A percentile compares a stretch with the other conserved stretches of the same genome.
These are phyloP conservation scores for Cladosporium halotolerans DNA, from an alignment of 2,329 filamentous ascomycete genomes.

Conservation along the genomic window DNA sequence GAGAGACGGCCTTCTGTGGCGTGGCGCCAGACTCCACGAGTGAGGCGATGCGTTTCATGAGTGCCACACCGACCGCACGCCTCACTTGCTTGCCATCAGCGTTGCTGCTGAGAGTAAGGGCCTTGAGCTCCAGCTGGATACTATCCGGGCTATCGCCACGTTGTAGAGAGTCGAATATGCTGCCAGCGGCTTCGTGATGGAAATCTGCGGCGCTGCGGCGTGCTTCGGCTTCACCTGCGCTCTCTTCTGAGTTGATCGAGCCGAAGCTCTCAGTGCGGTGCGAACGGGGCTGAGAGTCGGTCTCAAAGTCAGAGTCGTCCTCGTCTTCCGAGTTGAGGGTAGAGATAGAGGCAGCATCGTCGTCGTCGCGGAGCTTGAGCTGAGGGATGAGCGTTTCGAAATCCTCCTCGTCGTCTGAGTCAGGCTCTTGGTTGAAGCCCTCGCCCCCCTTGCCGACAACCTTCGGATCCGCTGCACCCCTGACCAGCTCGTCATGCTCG, in stretches of 20 bases:
- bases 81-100: slow-evolving; percentile 86
- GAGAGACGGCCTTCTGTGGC: slow-evolving; percentile 36
- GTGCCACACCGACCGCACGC: slow-evolving; percentile 75
- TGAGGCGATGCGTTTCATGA: slow-evolving; percentile 73
- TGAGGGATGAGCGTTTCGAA: slow-evolving; percentile 37
- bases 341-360: slow-evolving; percentile 48
- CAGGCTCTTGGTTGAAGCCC: slow-evolving; percentile 55
- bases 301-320: slow-evolving; percentile 34
- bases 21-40: slow-evolving; percentile 47
- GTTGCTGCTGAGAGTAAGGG: slow-evolving; percentile 82
- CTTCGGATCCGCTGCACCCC: slow-evolving; percentile 38
- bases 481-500: slow-evolving; percentile 32
- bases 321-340: slow-evolving; percentile 50
- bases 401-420: slow-evolving; percentile 59
- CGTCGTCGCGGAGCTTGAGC: slow-evolving; percentile 37
- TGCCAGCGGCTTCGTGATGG: slow-evolving; percentile 79
- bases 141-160: slow-evolving; percentile 68
- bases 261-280: slow-evolving; percentile 39
- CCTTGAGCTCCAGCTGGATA: slow-evolving; percentile 89
- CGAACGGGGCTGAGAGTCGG: slow-evolving; percentile 37
- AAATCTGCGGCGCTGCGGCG: slow-evolving; percentile 55
- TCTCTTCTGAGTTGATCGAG: slow-evolving; percentile 63
- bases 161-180: slow-evolving; percentile 78
- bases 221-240: slow-evolving; percentile 30
- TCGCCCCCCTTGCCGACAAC: slow-evolving; percentile 54